Conservation (phyloP, 176 grass and related monocot species). For the Coix lacrymajobi region DNA sequence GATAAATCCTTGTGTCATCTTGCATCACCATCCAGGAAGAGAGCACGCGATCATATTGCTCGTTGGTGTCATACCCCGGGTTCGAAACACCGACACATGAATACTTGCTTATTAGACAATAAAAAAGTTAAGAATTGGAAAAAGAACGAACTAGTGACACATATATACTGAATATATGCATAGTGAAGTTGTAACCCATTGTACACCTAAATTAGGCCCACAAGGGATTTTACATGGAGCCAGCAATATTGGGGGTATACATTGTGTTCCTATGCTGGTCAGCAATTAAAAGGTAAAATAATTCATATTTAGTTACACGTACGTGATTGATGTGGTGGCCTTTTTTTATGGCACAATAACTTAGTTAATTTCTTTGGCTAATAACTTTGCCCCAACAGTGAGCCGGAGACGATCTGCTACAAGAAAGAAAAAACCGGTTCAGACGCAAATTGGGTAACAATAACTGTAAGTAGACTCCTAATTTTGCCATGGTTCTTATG, state of each 20-base stretch:
- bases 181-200: background rate
- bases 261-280: background rate
- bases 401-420: background rate
- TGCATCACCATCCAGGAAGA: no score
- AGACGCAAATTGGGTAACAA: background rate
- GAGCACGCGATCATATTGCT: no score
- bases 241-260: background rate
- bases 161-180: no score
- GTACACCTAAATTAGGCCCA: background rate
- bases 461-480: background rate
- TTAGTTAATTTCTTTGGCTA: background rate
- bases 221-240: background rate
- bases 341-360: no score
- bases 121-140: no score
- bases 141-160: no score
- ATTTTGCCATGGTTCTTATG: background rate
- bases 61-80: no score
- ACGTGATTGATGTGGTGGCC: background rate
- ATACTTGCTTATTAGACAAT: no score
- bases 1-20: no score
- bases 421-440: background rate
- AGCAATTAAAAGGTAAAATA: background rate
- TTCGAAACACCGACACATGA: no score
- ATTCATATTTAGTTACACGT: background rate
- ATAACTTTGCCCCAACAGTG: background rate